Percentiles rank a stretch among this genome's conserved stretches.
Conservation (phyloP, 257 asterid species). For the Solanum etuberosum region DNA sequence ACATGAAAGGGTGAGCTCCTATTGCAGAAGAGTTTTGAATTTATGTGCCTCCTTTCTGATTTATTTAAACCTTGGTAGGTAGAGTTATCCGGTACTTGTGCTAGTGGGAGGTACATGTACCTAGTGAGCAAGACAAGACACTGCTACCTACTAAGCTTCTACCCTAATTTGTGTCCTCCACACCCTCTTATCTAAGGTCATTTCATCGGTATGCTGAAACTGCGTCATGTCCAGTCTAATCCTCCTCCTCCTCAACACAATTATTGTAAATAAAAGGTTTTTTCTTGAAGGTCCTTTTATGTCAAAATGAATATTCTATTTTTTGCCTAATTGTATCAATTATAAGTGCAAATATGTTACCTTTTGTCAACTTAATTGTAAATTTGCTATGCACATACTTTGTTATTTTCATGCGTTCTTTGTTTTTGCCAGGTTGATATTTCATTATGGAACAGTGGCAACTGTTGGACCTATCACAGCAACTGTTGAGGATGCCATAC, state of each 20-base stretch:
- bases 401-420: not conserved
- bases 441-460: slow-evolving; percentile 86
- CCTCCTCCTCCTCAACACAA: not conserved
- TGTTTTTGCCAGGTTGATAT: slow-evolving; percentile 47
- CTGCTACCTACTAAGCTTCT: not conserved
- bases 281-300: not conserved
- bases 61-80: not conserved
- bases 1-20: slow-evolving; percentile 61
- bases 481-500: slow-evolving; percentile 77
- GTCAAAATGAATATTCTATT: not conserved
- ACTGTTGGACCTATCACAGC: slow-evolving; percentile 83
- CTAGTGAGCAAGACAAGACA: not conserved
- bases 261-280: not conserved
- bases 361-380: not conserved
- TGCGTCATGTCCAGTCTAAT: not conserved
- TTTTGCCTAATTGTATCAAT: not conserved
- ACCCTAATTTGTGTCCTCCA: not conserved
- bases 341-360: not conserved
- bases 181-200: not conserved
- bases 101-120: not conserved
- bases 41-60: not conserved
- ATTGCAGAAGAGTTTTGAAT: not conserved
- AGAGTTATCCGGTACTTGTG: not conserved
- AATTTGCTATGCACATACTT: not conserved
- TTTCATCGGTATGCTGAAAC: not conserved